Conservation (phyloP, 2,329 filamentous ascomycete species). For the Stachybotrys chlorohalonatus region DNA sequence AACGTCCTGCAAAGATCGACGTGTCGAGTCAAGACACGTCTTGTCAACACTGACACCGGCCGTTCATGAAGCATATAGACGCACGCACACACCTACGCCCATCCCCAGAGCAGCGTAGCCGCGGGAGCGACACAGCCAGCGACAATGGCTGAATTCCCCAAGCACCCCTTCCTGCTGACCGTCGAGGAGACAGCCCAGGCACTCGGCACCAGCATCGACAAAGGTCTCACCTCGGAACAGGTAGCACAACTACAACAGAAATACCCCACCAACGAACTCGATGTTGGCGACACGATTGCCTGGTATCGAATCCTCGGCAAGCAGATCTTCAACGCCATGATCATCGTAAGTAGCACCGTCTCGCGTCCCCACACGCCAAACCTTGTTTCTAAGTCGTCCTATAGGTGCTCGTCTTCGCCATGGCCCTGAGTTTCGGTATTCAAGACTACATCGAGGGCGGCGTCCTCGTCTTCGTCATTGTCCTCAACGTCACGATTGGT, state of each 20-base stretch:
- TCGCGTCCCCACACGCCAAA: background rate
- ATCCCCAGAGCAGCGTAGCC: background rate
- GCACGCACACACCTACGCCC: background rate
- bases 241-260: constrained; percentile 48
- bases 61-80: background rate
- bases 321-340: constrained; percentile 72
- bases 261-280: constrained; percentile 61
- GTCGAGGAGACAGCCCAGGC: constrained; percentile 53
- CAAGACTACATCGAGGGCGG: constrained; percentile 59
- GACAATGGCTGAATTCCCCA: constrained; percentile 31
- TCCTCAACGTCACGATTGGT: constrained; percentile 61
- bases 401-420: constrained; percentile 69
- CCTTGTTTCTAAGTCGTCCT: background rate
- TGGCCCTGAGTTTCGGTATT: constrained; percentile 62
- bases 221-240: constrained; percentile 53
- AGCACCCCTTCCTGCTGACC: constrained; percentile 52
- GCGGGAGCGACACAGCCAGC: background rate
- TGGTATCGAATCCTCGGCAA: constrained; percentile 65
- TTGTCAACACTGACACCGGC: background rate
- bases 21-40: background rate
- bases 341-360: constrained; percentile 41
- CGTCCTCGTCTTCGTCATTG: constrained; percentile 57
- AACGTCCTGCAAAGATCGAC: background rate
- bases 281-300: constrained; percentile 57
- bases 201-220: constrained; percentile 55